Evolutionary conservation across 2,329 filamentous ascomycete species (phyloP), one percentile per base, ranked within the genome.

Genomic region (Colletotrichum gigasporum): DNA sequence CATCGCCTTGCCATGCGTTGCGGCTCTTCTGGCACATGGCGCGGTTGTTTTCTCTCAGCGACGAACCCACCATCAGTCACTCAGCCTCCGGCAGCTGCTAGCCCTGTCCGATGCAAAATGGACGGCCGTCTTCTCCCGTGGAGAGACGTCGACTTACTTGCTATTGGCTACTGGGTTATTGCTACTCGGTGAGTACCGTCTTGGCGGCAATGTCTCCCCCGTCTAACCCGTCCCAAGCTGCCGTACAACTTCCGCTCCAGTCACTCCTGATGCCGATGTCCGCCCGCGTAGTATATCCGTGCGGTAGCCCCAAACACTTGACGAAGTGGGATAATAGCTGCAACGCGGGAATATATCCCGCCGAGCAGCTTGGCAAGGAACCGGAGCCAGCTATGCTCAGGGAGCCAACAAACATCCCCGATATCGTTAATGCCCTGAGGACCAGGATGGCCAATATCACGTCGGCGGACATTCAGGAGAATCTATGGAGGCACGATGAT

Each of bases 21-120:
- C 65, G 45, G 51, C 55, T 20, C 45, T 67, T 12, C 22, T 65
- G 26, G 62, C 65, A 6, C 53, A 67, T 12, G 65, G 61, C 32
- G 65, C 56, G 5, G 65, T 65, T 4, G 62, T 66, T 11, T 66
- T 51, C 18, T 61, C 62, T 6, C 62, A 67, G 42, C 55, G 65
- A 44, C 55, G 39, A 22, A 41, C 42, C 10, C 30, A 42, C 12
- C 44, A 57, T 28, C 65, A 65, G 47, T 45, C 50, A 16, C 39
- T 65, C 18, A 67, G 44, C 12, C 32, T 67, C 10, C 62, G 61
- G 11, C 65, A 67, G 11, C 26, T 67, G 10, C 42, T 65, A 12
- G 61, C 61, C 22, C 63, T 65, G n/a, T 54, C 65, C 5, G 62
- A 67, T 34, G 16, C 28, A 3, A 61, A 45, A 18, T 67, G 65